Base-by-base conservation (phyloP, 2,329 filamentous ascomycete genomes). In the Penicillium oxalicum region DNA sequence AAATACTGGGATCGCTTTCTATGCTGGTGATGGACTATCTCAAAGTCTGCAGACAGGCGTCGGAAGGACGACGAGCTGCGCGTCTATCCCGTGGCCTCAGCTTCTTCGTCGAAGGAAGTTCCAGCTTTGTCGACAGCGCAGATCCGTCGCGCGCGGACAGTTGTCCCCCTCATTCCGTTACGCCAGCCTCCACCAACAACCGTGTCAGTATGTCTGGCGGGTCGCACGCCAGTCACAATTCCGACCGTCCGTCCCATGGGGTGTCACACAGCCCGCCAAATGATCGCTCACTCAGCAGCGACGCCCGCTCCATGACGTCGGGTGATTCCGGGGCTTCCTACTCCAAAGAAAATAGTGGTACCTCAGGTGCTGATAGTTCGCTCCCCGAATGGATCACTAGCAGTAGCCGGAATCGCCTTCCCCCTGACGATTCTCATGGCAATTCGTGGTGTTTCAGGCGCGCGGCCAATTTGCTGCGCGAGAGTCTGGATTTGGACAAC, bases 1-100 rank as follows among this genome's bases (percentile, higher is more conserved):
- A 73, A 24, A 82, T 80, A 42, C 68, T 86, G 61, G 73, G 76
- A 38, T 80, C 81, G 36, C 72, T 84, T 65, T 71, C 76, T 0
- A 68, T 69, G 13, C 77, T 80, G 4, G 72, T 82, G 4, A 81
- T 82, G 69, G 76, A 81, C 34, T 82, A 85, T 49, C 63, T 87
- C 7, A 80, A 82, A 46, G 59, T 70, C n/a, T 65, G 77, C 73
- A 70, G 78, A 70, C 39, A 73, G 74, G 53, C 74, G 70, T 52
- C 75, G 68, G 45, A 77, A 72, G 47, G 79, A 76, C 55, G 77
- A 75, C 55, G 75, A 70, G 57, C 74, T 73, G 55, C 77, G 71
- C 36, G 79, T 74, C 52, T 75, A 72, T 57, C 82, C 77, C 67
- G 76, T 76, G 36, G 78, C 0, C 64, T 83, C 9, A 77, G 75